These are phyloP conservation scores for Tylopilus vinaceipallidus DNA, from an alignment of 768 basidiomycete species.

Conservation along the genomic window DNA sequence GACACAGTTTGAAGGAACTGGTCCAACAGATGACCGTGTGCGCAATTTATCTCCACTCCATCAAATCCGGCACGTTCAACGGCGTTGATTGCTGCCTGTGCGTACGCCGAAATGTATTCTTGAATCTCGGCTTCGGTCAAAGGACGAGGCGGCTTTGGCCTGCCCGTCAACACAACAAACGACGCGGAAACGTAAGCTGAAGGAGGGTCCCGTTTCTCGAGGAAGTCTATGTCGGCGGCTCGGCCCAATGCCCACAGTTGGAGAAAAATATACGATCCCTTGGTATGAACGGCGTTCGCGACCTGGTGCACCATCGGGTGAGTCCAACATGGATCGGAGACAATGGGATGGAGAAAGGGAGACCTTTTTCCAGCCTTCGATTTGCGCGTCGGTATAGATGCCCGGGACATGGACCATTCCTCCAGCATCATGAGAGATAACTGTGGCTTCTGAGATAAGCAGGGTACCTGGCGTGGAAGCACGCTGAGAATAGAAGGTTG, in stretches of 20 bases:
- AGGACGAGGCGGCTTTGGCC: constrained; percentile 14
- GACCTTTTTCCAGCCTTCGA: too few relatives aligned
- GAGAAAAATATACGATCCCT: not conserved
- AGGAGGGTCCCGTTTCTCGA: constrained; percentile 36
- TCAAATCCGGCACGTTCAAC: constrained; percentile 5
- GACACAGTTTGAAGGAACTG: constrained; percentile 47
- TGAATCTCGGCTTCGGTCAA: constrained; percentile 32
- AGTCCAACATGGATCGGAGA: too few relatives aligned
- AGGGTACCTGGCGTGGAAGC: too few relatives aligned
- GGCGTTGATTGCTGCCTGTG: constrained; percentile 32
- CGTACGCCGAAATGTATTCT: constrained; percentile 29
- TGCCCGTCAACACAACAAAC: constrained; percentile 20
- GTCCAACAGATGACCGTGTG: constrained; percentile 49
- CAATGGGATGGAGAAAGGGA: too few relatives aligned
- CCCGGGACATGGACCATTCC: too few relatives aligned
- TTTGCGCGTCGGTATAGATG: too few relatives aligned
- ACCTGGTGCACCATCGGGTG: not conserved
- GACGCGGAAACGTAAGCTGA: constrained; percentile 37
- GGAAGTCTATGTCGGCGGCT: constrained; percentile 32
- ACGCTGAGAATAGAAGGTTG: too few relatives aligned
- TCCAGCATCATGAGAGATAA: too few relatives aligned
- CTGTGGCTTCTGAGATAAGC: too few relatives aligned
- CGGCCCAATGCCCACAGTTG: constrained; percentile 50
- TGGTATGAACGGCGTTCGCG: not conserved
- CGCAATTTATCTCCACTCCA: constrained; percentile 41